These are phyloP conservation scores for Jaminaea rosea DNA, from an alignment of 1,284 basidiomycete genomes.

Conservation along the genomic window DNA sequence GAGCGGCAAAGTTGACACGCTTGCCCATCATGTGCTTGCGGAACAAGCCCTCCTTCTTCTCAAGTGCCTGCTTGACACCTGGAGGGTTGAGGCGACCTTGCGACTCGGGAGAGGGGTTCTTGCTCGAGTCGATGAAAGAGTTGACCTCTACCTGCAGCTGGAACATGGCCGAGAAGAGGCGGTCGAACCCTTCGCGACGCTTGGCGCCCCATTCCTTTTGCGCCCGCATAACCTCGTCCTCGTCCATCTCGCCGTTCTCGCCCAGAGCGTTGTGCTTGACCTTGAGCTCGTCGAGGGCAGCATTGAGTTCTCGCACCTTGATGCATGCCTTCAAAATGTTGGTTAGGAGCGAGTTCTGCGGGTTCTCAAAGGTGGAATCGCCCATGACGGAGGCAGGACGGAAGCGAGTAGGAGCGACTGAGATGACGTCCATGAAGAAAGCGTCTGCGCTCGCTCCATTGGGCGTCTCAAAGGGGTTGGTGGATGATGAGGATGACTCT, in stretches of 20 bases:
- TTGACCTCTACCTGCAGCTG: conserved; percentile 93
- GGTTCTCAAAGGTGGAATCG: conserved; percentile 87
- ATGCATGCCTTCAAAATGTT: conserved; percentile 68
- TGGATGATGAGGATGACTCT: conserved; percentile 12
- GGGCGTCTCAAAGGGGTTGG: conserved; percentile 16
- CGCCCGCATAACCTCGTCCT: conserved; percentile 38
- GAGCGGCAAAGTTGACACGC: conserved; percentile 97
- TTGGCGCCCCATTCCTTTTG: conserved; percentile 46
- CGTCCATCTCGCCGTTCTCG: conserved; percentile 29
- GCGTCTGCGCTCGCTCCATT: conserved; percentile 70
- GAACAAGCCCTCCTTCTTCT: conserved; percentile 99
- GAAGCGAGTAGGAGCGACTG: conserved; percentile 89
- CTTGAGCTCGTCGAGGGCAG: conserved; percentile 51
- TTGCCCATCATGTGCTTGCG: conserved; percentile 99
- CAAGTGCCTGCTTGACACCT: conserved; percentile 91
- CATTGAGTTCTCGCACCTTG: conserved; percentile 20
- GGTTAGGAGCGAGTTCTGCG: conserved; percentile 88
- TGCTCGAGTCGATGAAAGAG: conserved; percentile 92
- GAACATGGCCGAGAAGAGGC: conserved; percentile 71
- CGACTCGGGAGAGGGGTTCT: conserved; percentile 76
- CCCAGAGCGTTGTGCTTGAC: conserved; percentile 52
- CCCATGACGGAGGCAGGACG: conserved; percentile 87
- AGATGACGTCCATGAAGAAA: conserved; percentile 91
- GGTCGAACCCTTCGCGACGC: conserved; percentile 54
- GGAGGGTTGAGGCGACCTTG: conserved; percentile 86